phyloP scores from a whole-genome alignment of 2,329 filamentous ascomycete species.

The Diaporthe ampelina region DNA sequence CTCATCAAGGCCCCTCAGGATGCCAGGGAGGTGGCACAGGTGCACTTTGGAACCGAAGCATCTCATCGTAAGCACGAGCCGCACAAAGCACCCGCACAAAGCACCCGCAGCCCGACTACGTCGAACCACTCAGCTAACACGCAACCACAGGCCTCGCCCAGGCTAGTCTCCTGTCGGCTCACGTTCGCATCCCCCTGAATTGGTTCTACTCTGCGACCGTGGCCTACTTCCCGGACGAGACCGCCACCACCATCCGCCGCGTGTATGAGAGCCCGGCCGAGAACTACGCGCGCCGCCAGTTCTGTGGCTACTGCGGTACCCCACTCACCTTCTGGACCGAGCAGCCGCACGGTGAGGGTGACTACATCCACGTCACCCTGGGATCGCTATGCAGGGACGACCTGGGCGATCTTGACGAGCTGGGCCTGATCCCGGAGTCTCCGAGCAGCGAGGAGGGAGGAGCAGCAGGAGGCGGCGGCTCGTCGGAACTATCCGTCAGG shows the following conservation, averaged over 20 bases:
- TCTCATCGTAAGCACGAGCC: conserved; percentile 75
- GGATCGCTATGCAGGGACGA: conserved; percentile 81
- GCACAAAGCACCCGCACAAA: neutral
- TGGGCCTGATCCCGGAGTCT: conserved; percentile 76
- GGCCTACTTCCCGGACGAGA: conserved; percentile 84
- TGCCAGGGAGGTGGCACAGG: conserved; percentile 69
- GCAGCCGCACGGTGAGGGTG: conserved; percentile 75
- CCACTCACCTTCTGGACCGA: conserved; percentile 89
- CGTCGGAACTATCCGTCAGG: conserved; percentile 45
- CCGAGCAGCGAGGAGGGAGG: conserved; percentile 46
- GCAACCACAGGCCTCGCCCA: conserved; percentile 69
- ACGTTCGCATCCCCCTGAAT: conserved; percentile 83
- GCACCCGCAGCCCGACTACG: neutral
- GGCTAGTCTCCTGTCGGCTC: conserved; percentile 81
- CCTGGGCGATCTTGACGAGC: conserved; percentile 78
- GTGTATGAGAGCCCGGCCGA: conserved; percentile 73
- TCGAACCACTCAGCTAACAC: conserved; percentile 40
- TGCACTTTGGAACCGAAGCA: conserved; percentile 81
- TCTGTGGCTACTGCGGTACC: conserved; percentile 94
- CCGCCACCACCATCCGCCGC: conserved; percentile 74
- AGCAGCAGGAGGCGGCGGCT: no score
- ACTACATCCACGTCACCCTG: conserved; percentile 86
- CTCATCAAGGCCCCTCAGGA: conserved; percentile 76
- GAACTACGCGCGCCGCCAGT: conserved; percentile 77
- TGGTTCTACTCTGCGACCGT: conserved; percentile 85